Evolutionary conservation across 78 protist species (phyloP).

Genomic region (Dictyostelium firmibasis): DNA sequence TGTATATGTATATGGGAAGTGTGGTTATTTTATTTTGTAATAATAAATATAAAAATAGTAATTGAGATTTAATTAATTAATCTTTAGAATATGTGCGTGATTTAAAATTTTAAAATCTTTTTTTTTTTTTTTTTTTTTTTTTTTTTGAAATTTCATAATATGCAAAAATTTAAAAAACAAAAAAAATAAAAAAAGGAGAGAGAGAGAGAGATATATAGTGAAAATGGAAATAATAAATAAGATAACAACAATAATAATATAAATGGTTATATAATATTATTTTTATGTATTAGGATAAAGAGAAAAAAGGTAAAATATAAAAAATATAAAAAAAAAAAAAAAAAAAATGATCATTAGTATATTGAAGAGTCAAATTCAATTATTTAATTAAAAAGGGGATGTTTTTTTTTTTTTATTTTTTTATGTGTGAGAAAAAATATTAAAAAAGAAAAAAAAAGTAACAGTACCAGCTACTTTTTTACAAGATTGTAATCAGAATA

Average conservation of each 20-base stretch:
- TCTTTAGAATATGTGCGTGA: background rate
- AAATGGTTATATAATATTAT: background rate
- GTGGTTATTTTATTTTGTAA: background rate
- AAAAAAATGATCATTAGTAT: background rate
- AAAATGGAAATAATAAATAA: background rate
- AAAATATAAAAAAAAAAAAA: no score
- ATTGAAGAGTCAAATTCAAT: background rate
- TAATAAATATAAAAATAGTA: background rate
- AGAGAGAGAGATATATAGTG: background rate
- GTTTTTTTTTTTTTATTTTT: no score
- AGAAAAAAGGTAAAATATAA: no score
- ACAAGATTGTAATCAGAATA: background rate
- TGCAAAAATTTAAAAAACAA: background rate
- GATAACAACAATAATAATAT: background rate
- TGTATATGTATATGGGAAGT: background rate
- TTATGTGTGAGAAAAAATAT: background rate
- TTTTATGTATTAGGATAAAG: background rate
- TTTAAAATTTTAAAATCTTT: background rate
- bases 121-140: no score
- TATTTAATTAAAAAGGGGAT: background rate
- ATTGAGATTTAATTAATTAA: background rate
- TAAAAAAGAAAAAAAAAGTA: background rate
- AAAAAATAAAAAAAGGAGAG: no score
- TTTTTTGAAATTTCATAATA: background rate
- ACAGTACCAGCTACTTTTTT: background rate